phyloP scores from a whole-genome alignment of 768 basidiomycete genomes.

The Termitomyces titanicus region DNA sequence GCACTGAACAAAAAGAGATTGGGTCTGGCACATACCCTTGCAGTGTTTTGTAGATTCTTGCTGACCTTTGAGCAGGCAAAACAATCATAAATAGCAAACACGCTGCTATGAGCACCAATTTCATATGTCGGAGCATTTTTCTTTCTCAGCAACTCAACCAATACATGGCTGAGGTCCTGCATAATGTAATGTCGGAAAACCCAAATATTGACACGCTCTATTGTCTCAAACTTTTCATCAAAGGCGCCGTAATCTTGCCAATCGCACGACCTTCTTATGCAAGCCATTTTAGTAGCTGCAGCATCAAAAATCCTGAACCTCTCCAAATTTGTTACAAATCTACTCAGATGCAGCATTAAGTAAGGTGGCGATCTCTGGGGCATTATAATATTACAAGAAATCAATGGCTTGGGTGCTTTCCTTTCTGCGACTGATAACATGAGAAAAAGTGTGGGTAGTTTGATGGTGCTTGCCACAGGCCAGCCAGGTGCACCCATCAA shows the following conservation, averaged over 20 bases:
- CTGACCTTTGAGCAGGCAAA: slow-evolving; percentile 47
- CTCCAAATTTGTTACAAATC: slow-evolving; percentile 46
- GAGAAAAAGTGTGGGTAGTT: slow-evolving; percentile 59
- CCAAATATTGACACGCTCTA: slow-evolving; percentile 58
- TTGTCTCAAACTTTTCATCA: slow-evolving; percentile 65
- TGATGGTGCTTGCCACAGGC: slow-evolving; percentile 52
- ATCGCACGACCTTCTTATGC: slow-evolving; percentile 64
- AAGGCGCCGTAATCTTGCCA: slow-evolving; percentile 65
- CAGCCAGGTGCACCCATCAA: slow-evolving; percentile 42
- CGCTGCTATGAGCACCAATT: slow-evolving; percentile 73
- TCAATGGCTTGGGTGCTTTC: slow-evolving; percentile 54
- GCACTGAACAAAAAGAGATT: slow-evolving; percentile 67
- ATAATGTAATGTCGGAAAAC: slow-evolving; percentile 57
- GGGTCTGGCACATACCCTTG: slow-evolving; percentile 51
- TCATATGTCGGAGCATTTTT: slow-evolving; percentile 72
- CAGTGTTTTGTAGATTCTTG: not conserved
- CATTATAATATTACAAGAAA: slow-evolving; percentile 53
- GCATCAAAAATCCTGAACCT: slow-evolving; percentile 45
- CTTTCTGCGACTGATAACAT: slow-evolving; percentile 53
- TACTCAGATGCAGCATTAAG: slow-evolving; percentile 28
- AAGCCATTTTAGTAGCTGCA: slow-evolving; percentile 51
- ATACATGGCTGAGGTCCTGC: slow-evolving; percentile 67
- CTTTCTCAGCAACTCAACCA: slow-evolving; percentile 77
- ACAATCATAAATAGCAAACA: slow-evolving; percentile 58
- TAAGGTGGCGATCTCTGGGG: slow-evolving; percentile 6